These are phyloP conservation scores for Mortierella sp. DNA, from an alignment of 371 early-diverging fungal genomes.

Conservation along the genomic window DNA sequence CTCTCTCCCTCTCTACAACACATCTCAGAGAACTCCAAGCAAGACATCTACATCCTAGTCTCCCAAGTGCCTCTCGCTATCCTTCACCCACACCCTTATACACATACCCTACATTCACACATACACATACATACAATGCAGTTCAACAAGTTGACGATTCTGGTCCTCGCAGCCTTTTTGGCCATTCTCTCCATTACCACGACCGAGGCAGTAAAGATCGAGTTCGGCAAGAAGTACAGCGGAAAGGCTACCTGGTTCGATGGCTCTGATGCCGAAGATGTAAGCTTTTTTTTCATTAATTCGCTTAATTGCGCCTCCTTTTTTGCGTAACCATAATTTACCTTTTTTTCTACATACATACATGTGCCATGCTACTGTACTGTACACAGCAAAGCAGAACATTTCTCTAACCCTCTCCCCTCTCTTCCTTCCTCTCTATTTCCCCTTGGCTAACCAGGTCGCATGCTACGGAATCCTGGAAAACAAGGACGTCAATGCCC, in stretches of 20 bases:
- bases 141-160: neutral
- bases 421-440: neutral
- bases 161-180: constrained; percentile 4
- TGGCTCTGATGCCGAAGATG: constrained; percentile 13
- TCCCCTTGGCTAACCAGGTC: neutral
- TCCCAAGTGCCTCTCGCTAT: no score
- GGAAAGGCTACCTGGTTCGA: constrained; percentile 30
- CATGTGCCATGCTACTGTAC: no score
- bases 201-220: constrained; percentile 8
- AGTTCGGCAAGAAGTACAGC: constrained; percentile 10
- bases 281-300: neutral
- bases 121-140: neutral
- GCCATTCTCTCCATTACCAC: constrained; percentile 11
- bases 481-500: constrained; percentile 14
- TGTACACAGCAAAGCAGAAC: neutral
- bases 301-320: neutral
- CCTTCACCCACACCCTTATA: neutral
- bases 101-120: neutral
- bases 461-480: constrained; percentile 31
- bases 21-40: neutral
- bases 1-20: neutral
- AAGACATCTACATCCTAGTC: no score
- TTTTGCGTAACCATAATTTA: no score
- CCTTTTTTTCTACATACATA: no score
- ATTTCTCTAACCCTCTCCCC: neutral